Evolutionary conservation across 2,329 filamentous ascomycete genomes (phyloP), one percentile per base, ranked within the genome.

Genomic region (Fusarium sp.): DNA sequence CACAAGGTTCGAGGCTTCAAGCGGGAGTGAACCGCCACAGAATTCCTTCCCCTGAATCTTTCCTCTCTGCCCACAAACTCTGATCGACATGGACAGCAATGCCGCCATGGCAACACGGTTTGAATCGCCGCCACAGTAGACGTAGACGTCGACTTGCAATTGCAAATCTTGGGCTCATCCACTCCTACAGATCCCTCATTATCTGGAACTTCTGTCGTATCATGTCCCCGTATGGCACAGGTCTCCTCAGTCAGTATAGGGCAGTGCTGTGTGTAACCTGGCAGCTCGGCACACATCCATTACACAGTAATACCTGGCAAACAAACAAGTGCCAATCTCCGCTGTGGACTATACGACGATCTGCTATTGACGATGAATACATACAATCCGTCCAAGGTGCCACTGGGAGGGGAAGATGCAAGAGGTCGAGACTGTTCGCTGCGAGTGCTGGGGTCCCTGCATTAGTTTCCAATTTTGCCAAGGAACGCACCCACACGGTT

Each of bases 21-120:
- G 37, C 48, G 52, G 61, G 61, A 64, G 37, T 50, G 27, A 48
- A 33, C 37, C 48, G 61, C 61, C 61, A 65, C 61, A 42, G 19
- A 45, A 64, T 64, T 65, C 61, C 61, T 43, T 54, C 15, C 37
- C 32, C 35, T 46, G 31, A 37, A 45, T 31, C 37, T 31, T 23
- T 37, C 19, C 27, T 3, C 19, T 19, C 19, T 19, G 19, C 19
- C 19, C 19, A 19, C 19, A 25, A 25, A 25, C 23, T 25, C 11
- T 19, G 9, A 29, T 37, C 15, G 25, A 19, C 45, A 46, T 62
- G 29, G 37, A 52, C 56, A 54, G 31, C 7, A 31, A 29, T 29
- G 27, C 27, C 25, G 31, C 31, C 31, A 33, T 13, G 31, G 31
- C 31, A 33, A 33, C 14, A 33, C 13, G 14, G 31, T n/a, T 33